Percentiles rank a stretch among this genome's conserved stretches.
phyloP scores from a whole-genome alignment of 129 eudicot species.

The Saussurea involucrata region DNA sequence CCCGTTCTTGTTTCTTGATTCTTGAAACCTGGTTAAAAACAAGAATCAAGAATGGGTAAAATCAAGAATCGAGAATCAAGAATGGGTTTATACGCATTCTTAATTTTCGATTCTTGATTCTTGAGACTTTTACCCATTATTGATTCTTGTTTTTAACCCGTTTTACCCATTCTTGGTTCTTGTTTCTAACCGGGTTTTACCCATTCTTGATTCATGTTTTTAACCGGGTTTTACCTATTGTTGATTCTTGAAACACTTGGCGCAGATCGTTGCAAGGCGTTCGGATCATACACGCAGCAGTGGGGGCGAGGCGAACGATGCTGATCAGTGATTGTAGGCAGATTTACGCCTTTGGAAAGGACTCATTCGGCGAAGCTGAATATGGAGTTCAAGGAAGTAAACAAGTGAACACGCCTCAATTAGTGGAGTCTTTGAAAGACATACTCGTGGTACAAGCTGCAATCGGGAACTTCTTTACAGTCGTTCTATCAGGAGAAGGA shows the following conservation, averaged over 20 bases:
- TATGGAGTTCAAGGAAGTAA: constrained; percentile 76
- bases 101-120: too few species aligned
- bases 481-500: too few species aligned
- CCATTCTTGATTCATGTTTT: neutral
- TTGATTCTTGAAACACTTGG: neutral
- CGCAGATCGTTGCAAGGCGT: constrained; percentile 80
- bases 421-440: constrained; percentile 84
- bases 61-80: too few species aligned
- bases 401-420: too few species aligned
- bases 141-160: neutral
- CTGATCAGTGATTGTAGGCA: constrained; percentile 72
- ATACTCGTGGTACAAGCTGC: constrained; percentile 86
- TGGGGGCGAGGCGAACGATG: constrained; percentile 94
- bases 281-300: constrained; percentile 87
- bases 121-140: neutral
- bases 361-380: constrained; percentile 88
- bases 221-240: neutral
- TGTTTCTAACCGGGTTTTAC: neutral
- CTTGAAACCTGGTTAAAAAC: neutral
- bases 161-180: neutral
- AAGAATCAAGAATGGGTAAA: too few species aligned
- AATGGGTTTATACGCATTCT: too few species aligned
- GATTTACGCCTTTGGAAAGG: constrained; percentile 90
- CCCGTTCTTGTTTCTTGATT: neutral
- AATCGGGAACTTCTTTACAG: too few species aligned